These are phyloP conservation scores for Colletotrichum sp. DNA, from an alignment of 2,329 filamentous ascomycete genomes.

Conservation along the genomic window DNA sequence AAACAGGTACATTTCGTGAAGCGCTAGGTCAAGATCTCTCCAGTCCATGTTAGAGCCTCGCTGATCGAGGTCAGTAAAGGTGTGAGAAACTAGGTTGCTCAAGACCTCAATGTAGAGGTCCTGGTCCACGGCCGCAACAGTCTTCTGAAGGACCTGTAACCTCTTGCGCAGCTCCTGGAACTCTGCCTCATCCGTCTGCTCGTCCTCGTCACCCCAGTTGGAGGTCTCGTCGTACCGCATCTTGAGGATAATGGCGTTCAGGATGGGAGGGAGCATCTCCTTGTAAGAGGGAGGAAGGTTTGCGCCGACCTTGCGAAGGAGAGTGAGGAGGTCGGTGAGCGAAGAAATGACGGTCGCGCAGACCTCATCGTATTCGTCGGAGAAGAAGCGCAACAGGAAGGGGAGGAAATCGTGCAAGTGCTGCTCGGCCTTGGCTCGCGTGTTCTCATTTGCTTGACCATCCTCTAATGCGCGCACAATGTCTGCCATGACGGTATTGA, in stretches of 20 bases:
- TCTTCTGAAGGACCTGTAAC: conserved; percentile 90
- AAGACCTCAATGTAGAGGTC: conserved; percentile 86
- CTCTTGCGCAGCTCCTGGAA: conserved; percentile 94
- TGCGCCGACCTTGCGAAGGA: conserved; percentile 76
- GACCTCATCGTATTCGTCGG: conserved; percentile 97
- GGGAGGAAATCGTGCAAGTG: conserved; percentile 85
- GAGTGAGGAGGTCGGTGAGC: conserved; percentile 89
- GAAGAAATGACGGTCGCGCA: conserved; percentile 95
- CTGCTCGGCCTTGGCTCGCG: conserved; percentile 77
- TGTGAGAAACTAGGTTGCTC: conserved; percentile 85
- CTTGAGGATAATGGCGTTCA: conserved; percentile 92
- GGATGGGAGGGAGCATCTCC: conserved; percentile 83
- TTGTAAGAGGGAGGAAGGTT: conserved; percentile 76
- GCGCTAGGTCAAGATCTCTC: conserved; percentile 91
- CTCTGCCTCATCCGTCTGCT: conserved; percentile 95
- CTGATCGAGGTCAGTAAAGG: conserved; percentile 81
- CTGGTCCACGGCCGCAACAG: conserved; percentile 88
- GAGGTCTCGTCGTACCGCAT: conserved; percentile 98
- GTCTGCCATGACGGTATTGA: conserved; percentile 88
- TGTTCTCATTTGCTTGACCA: conserved; percentile 62
- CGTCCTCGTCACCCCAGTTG: conserved; percentile 91
- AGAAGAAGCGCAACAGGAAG: conserved; percentile 90
- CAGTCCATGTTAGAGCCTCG: conserved; percentile 82
- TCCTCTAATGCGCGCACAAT: conserved; percentile 87
- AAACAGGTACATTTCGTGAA: conserved; percentile 95